Base-by-base conservation (phyloP, 2,329 filamentous ascomycete genomes). In the Emmonsiellopsis sp. region DNA sequence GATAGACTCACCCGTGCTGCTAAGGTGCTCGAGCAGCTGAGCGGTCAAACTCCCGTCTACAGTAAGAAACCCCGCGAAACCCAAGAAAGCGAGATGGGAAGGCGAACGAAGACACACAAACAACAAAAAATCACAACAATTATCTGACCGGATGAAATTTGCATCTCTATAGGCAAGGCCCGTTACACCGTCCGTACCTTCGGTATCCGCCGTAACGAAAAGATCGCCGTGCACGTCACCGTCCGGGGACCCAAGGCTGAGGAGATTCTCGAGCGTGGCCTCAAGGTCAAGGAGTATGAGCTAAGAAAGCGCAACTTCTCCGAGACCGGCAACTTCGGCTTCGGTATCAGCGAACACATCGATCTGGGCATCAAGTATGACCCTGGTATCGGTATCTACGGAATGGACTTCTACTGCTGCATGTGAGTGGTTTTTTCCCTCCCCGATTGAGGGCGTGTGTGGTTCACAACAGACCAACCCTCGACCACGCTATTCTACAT, bases 211-310 rank as follows among this genome's bases (percentile, higher is more conserved):
- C 92, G 93, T 90, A 98, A 98, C 87, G 93, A 98, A 79, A 97
- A 96, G 88, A 98, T 98, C 73, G 81, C 93, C 65, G 93, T 98
- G 67, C 93, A 98, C 83, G 93, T 98, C 74, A 98, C 93, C 73
- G 91, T 98, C 80, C 93, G 93, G 76, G 93, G 93, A 73, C 91
- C 93, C 79, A 96, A 89, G 87, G 93, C 93, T 61, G 93, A 98
- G 85, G 93, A 98, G 81, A 98, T 98, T 72, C 87, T 98, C 73
- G 93, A 98, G 89, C 92, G 93, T 84, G 93, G 93, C 76, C 87
- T 98, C 76, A 98, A 98, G 87, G 93, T 98, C 85, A 98, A 98
- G 90, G 93, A 98, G 81, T 98, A 98, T 82, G 93, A 98, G 79
- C 83, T 98, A 70, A 87, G 89, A 80, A 95, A 93, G 85, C 87